A percentile compares a stretch with the other conserved stretches of the same genome.
Conservation (phyloP, 1,284 basidiomycete species). For the Rhizoctonia solani region DNA sequence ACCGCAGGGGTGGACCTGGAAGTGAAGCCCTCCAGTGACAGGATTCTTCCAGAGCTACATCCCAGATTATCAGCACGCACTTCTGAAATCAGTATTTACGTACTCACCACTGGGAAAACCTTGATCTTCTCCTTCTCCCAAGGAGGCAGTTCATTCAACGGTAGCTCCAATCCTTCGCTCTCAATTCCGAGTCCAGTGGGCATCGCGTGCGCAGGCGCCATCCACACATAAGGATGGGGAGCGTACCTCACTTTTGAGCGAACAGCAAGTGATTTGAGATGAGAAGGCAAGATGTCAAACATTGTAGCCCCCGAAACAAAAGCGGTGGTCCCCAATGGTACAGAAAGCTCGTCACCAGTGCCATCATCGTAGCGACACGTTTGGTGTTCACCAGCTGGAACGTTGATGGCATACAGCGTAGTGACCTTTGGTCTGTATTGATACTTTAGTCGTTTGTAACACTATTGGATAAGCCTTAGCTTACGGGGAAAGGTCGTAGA, state of each 20-base stretch:
- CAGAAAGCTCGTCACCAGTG: constrained; percentile 77
- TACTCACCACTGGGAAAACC: constrained; percentile 65
- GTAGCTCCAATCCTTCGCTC: constrained; percentile 70
- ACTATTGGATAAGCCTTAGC: constrained; percentile 1
- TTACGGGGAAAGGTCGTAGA: constrained; percentile 79
- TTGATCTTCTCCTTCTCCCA: constrained; percentile 77
- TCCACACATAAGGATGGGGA: constrained; percentile 85
- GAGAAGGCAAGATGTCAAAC: constrained; percentile 77
- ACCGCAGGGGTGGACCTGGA: constrained; percentile 77
- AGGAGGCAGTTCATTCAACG: constrained; percentile 64
- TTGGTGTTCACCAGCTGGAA: constrained; percentile 72
- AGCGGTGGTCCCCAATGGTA: constrained; percentile 86
- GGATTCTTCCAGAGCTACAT: constrained; percentile 84
- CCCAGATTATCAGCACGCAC: not conserved
- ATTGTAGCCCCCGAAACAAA: constrained; percentile 76
- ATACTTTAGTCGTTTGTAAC: not conserved
- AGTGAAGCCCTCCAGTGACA: constrained; percentile 70
- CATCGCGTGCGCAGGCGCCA: constrained; percentile 72
- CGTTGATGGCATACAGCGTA: constrained; percentile 78
- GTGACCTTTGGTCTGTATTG: constrained; percentile 71
- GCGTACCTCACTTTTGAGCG: constrained; percentile 69
- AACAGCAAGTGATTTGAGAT: constrained; percentile 84
- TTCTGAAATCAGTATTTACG: no score
- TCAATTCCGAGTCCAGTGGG: constrained; percentile 80
- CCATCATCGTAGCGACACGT: constrained; percentile 85